Conservation (phyloP, 306 rosid genomes). For the Luffa acutangula region DNA sequence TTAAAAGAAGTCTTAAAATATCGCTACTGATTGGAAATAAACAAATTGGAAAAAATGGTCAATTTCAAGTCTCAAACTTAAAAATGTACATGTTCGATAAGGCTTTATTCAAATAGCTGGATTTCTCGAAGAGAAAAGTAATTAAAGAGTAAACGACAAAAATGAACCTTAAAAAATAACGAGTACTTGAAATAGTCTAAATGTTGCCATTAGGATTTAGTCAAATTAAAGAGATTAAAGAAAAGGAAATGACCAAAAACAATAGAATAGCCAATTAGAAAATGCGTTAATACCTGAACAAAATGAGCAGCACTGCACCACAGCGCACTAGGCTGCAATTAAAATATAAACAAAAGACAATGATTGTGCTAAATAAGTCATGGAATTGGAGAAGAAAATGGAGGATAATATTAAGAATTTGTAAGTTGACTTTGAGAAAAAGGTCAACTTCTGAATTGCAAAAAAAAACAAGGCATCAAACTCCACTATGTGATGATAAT, state of each 20-base stretch:
- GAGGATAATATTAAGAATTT: not conserved
- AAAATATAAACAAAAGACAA: not conserved
- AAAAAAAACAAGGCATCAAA: not conserved
- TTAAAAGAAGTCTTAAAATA: not conserved
- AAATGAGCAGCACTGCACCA: not conserved
- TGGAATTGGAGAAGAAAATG: not conserved
- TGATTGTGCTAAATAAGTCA: not conserved
- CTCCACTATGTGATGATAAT: not conserved
- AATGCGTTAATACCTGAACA: not conserved
- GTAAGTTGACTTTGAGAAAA: not conserved
- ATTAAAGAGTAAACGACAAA: not conserved
- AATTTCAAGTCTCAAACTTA: not conserved
- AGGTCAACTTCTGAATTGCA: not conserved
- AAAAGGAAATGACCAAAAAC: not conserved
- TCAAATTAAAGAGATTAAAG: not conserved
- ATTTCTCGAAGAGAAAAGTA: not conserved
- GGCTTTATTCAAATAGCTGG: not conserved
- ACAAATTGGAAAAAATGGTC: not conserved
- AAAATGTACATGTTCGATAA: not conserved
- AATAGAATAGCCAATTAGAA: not conserved
- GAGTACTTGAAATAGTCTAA: not conserved
- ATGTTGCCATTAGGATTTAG: not conserved
- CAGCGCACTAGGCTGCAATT: not conserved
- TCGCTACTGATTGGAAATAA: not conserved
- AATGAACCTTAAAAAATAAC: not conserved